Evolutionary conservation across 441 rosid species (phyloP).

Genomic region (Pelargonium citronellum): DNA sequence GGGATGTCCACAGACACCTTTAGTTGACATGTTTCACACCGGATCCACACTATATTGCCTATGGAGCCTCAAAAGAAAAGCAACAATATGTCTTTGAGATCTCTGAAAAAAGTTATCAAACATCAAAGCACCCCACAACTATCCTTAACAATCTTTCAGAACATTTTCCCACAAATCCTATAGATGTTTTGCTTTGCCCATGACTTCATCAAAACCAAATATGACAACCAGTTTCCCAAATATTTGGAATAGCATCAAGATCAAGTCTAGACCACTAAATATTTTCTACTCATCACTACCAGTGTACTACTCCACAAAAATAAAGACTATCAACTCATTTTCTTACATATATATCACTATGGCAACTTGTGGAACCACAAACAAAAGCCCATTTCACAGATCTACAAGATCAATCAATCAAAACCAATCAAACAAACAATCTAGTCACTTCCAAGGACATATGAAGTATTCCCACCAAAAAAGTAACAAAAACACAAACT

Average conservation of each 20-base stretch:
- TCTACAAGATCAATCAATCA: slow-evolving; percentile 13
- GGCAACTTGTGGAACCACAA: not conserved
- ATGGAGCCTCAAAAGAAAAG: not conserved
- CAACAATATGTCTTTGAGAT: not conserved
- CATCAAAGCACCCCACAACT: not conserved
- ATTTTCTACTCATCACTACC: not conserved
- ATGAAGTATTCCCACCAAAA: not conserved
- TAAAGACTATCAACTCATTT: not conserved
- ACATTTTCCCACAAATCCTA: slow-evolving; percentile 1
- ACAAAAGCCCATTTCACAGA: slow-evolving; percentile 15
- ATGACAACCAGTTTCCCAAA: not conserved
- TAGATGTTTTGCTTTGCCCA: not conserved
- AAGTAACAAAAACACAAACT: slow-evolving; percentile 7
- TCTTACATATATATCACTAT: not conserved
- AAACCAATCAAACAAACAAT: not conserved
- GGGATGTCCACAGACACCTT: not conserved
- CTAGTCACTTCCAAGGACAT: slow-evolving; percentile 6
- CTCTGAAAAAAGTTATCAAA: not conserved
- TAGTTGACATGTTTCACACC: not conserved
- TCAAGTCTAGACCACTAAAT: not conserved
- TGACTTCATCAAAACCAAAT: not conserved
- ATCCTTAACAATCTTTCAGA: not conserved
- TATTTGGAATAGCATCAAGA: not conserved
- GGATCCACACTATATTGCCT: slow-evolving; percentile 1
- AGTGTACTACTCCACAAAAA: not conserved